These are phyloP conservation scores for Grosmannia serpens DNA, from an alignment of 2,329 filamentous ascomycete species.

Conservation along the genomic window DNA sequence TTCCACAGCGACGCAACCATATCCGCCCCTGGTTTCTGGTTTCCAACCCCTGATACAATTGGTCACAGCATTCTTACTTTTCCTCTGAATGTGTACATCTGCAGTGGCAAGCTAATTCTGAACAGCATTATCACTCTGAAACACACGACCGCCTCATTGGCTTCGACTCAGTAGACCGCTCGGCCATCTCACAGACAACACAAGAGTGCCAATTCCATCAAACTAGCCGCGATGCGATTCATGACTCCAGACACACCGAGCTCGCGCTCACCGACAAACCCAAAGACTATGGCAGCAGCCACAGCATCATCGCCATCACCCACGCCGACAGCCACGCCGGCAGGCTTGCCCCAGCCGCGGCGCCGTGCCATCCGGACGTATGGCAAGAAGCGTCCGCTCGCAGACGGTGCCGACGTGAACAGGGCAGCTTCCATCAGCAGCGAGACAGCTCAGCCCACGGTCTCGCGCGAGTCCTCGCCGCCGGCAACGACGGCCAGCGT, in stretches of 20 bases:
- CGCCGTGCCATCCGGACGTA: constrained; percentile 10
- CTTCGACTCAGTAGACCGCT: no score
- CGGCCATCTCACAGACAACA: neutral
- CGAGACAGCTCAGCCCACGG: neutral
- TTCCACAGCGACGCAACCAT: neutral
- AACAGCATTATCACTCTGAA: no score
- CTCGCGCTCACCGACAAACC: constrained; percentile 7
- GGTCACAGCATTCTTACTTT: neutral
- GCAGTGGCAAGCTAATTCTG: no score
- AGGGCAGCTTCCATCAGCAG: neutral
- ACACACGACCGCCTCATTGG: no score
- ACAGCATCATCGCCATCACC: neutral
- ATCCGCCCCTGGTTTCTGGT: neutral
- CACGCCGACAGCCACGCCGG: neutral
- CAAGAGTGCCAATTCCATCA: no score
- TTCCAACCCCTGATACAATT: neutral
- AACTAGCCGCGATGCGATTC: neutral
- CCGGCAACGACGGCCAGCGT: no score
- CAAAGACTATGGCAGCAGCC: constrained; percentile 5
- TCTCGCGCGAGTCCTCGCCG: no score
- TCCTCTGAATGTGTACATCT: neutral
- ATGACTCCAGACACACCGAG: constrained; percentile 10
- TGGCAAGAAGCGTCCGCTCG: constrained; percentile 9
- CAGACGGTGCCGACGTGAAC: neutral
- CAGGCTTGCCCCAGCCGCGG: neutral